Conservation (phyloP, 768 basidiomycete genomes). For the Amanita muscaria region DNA sequence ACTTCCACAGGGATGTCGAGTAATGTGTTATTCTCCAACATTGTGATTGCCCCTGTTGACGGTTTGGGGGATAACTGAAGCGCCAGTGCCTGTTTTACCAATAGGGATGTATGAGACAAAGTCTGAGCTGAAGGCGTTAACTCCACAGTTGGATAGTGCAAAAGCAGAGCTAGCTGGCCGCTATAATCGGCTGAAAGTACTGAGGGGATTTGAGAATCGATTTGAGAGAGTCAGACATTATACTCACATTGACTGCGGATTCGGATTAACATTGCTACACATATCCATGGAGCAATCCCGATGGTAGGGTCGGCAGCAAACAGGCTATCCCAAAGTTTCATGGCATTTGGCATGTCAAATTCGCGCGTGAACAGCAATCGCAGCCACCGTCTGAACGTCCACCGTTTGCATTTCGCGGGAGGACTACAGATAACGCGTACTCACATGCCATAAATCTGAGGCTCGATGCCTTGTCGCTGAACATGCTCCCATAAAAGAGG, state of each 20-base stretch:
- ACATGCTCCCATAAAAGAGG: constrained; percentile 69
- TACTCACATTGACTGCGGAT: constrained; percentile 80
- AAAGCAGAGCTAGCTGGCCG: constrained; percentile 68
- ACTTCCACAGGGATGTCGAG: constrained; percentile 67
- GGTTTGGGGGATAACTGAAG: constrained; percentile 69
- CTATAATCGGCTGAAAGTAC: constrained; percentile 87
- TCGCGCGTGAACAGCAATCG: constrained; percentile 91
- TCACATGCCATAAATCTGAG: constrained; percentile 94
- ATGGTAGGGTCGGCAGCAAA: constrained; percentile 83
- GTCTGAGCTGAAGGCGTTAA: constrained; percentile 13
- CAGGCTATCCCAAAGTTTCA: constrained; percentile 93
- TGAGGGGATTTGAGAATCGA: constrained; percentile 21
- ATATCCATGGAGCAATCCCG: constrained; percentile 76
- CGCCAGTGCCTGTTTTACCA: constrained; percentile 78
- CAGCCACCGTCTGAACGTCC: constrained; percentile 74
- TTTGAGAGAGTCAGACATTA: constrained; percentile 4
- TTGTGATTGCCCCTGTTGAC: constrained; percentile 65
- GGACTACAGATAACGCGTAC: constrained; percentile 20
- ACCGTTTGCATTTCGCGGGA: neutral
- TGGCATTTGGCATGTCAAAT: constrained; percentile 68
- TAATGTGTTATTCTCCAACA: constrained; percentile 74
- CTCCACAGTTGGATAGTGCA: constrained; percentile 62
- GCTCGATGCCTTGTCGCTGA: constrained; percentile 79
- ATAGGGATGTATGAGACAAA: constrained; percentile 37
- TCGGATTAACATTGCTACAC: constrained; percentile 90